A percentile compares a stretch with the other conserved stretches of the same genome.
These are phyloP conservation scores for Mortierella claussenii DNA, from an alignment of 192 early-diverging fungal genomes.

Conservation along the genomic window DNA sequence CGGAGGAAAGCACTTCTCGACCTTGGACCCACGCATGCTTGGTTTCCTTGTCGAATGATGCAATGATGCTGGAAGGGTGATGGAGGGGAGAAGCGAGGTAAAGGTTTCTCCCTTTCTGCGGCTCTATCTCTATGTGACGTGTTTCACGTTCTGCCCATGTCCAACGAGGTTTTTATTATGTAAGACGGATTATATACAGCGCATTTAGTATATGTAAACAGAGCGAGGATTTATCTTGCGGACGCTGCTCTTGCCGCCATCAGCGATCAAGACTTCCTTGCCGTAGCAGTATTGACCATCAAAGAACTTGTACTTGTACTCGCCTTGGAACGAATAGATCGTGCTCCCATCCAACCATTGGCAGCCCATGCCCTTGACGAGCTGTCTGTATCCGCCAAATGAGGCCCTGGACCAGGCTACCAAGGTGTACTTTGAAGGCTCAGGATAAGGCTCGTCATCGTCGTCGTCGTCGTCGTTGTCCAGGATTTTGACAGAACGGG, in stretches of 20 bases:
- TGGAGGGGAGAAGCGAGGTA: background rate
- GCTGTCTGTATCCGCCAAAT: conserved; percentile 19
- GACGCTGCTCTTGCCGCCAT: conserved; percentile 8
- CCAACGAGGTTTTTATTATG: background rate
- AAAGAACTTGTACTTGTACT: conserved; percentile 23
- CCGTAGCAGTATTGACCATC: conserved; percentile 9
- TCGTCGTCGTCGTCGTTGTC: no score
- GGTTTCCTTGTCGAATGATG: no score
- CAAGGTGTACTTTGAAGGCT: background rate
- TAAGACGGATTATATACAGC: no score
- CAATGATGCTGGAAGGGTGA: no score
- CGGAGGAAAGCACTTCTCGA: conserved; percentile 32
- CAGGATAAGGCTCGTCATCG: background rate
- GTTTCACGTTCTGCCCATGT: no score
- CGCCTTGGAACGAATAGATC: conserved; percentile 26
- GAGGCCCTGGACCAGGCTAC: conserved; percentile 4
- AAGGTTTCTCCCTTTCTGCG: no score
- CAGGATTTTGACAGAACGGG: conserved; percentile 14
- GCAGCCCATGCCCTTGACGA: conserved; percentile 17
- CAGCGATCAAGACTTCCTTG: background rate
- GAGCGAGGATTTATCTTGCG: conserved; percentile 19
- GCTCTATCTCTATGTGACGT: no score
- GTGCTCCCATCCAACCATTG: conserved; percentile 12
- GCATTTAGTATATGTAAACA: conserved; percentile 13
- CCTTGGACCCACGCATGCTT: conserved; percentile 30